A percentile compares a stretch with the other conserved stretches of the same genome.
phyloP scores from a whole-genome alignment of 1,139 yeast species.

The Geotrichum carabidarum region DNA sequence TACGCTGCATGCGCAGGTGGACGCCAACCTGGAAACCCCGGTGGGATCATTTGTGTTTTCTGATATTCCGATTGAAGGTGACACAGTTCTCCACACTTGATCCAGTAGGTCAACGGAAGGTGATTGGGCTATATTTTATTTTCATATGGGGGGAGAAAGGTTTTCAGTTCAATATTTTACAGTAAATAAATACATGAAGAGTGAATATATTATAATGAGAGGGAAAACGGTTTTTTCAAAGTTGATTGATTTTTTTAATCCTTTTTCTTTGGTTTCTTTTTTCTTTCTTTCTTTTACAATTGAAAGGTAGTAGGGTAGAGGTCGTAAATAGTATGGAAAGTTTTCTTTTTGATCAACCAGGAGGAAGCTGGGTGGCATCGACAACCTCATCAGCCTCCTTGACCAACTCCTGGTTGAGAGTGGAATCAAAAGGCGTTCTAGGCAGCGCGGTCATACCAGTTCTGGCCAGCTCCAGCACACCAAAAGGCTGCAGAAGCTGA shows the following conservation, averaged over 20 bases:
- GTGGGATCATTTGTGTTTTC: conserved; percentile 35
- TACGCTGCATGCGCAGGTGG: conserved; percentile 32
- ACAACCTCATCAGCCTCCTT: conserved; percentile 59
- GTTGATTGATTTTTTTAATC: background rate
- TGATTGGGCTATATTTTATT: background rate
- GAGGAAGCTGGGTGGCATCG: conserved; percentile 57
- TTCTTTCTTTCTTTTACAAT: background rate
- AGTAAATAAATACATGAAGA: background rate
- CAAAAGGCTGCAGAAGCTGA: conserved; percentile 88
- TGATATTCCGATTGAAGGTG: conserved; percentile 30
- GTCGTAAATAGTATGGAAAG: no score
- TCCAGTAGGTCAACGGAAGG: background rate
- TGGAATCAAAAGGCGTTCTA: conserved; percentile 74
- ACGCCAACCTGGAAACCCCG: conserved; percentile 43
- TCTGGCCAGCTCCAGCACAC: conserved; percentile 91
- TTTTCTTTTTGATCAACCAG: conserved; percentile 59
- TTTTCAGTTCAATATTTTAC: background rate
- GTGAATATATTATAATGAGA: background rate
- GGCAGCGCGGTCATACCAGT: conserved; percentile 99
- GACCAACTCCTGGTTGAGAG: conserved; percentile 45
- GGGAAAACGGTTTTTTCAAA: background rate
- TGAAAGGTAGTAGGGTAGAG: no score
- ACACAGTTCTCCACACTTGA: conserved; percentile 20
- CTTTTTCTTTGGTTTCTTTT: background rate
- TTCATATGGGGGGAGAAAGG: background rate